Evolutionary conservation across 495 filamentous ascomycete genomes (phyloP), one percentile per base, ranked within the genome.

Genomic region (Daldinia concentrica): DNA sequence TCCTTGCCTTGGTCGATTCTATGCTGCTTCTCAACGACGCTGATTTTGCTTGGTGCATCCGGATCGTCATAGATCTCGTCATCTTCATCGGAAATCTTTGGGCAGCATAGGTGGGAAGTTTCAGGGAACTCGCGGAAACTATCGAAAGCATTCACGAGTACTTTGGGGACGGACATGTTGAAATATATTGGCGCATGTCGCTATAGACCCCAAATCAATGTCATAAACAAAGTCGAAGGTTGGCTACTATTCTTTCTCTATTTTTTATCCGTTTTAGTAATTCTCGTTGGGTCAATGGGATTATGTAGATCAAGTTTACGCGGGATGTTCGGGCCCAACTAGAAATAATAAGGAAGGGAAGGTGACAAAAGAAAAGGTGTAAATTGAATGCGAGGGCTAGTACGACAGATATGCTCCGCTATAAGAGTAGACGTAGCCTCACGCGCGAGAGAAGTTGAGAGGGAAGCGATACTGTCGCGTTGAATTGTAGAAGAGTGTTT

Each of bases 11-110:
- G 84, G 52, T 85, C 76, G 8, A 83, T 72, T 66, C 82, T 64
- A 81, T 79, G 45, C 55, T 76, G 61, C 68, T 83, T 84, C 59
- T 83, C 77, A 9, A 77, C 76, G 39, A 41, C 55, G 6, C 75
- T 76, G 15, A 78, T 71, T 12, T 64, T 74, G 27, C 74, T 74
- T 26, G 83, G 74, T 6, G 82, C 77, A 29, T 83, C 75, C 17
- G 81, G 76, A 34, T 86, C 82, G 29, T 89, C 86, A 75, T 91
- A 90, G 50, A 85, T 79, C 43, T 81, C 83, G 26, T 80, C 39
- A 57, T 86, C 83, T 5, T 82, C 78, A 39, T 81, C 79, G 62
- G 76, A 68, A 27, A 81, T 24, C 32, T 77, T 82, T 9, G 83
- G 83, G 62, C 83, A 86, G 64, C 83, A 81, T 8, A 82, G 69